Evolutionary conservation across 2,329 filamentous ascomycete genomes (phyloP).

Genomic region (Paracorniculantispora psalliotae): DNA sequence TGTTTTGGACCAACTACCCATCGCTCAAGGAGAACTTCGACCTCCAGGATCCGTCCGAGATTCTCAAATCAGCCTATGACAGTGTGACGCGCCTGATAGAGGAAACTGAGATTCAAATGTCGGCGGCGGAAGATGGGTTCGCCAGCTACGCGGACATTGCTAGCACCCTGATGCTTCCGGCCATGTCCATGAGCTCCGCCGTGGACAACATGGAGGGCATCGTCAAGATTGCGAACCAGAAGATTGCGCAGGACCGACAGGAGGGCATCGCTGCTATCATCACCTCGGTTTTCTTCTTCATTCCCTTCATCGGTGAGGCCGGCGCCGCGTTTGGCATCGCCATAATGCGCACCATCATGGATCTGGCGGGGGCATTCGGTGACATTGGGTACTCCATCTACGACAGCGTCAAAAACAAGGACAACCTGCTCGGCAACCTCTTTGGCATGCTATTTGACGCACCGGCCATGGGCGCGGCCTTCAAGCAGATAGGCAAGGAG

Average conservation of each 20-base stretch:
- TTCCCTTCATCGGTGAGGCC: conserved; percentile 10
- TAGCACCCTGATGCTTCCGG: neutral
- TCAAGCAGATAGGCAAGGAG: neutral
- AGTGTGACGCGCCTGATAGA: neutral
- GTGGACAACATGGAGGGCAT: conserved; percentile 5
- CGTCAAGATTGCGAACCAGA: conserved; percentile 29
- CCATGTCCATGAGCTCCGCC: conserved; percentile 8
- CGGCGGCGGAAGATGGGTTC: neutral
- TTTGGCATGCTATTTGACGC: conserved; percentile 5
- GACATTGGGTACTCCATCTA: conserved; percentile 11
- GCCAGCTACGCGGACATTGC: neutral
- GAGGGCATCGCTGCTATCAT: conserved; percentile 7
- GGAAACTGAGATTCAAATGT: neutral
- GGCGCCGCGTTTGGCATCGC: neutral
- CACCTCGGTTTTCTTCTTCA: conserved; percentile 6
- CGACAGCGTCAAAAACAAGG: conserved; percentile 1
- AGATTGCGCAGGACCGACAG: conserved; percentile 54
- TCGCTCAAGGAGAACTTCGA: neutral
- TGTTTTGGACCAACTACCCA: neutral
- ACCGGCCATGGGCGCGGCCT: neutral
- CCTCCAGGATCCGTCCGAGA: neutral
- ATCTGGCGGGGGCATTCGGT: conserved; percentile 2
- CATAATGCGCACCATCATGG: conserved; percentile 6
- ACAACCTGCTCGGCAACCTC: neutral
- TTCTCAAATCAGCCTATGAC: neutral